Percentiles rank a stretch among this genome's conserved stretches.
Evolutionary conservation across 2,329 filamentous ascomycete genomes (phyloP).

Genomic region (Nigrospora osmanthi): DNA sequence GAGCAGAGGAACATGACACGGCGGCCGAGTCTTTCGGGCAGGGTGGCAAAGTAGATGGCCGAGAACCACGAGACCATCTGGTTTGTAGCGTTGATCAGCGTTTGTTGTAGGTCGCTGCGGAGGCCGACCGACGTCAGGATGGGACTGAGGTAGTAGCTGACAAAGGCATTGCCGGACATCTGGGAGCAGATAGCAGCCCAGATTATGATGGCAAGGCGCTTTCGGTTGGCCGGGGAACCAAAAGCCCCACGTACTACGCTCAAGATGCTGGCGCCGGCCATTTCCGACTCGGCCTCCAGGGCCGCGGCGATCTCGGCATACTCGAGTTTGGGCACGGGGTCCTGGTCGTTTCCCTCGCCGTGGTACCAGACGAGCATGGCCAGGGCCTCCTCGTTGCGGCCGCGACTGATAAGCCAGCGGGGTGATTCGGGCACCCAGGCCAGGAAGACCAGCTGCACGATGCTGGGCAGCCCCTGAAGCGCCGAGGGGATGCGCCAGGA

Average conservation of each 20-base stretch:
- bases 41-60: conserved; percentile 1
- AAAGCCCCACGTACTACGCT: no score
- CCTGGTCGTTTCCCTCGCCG: conserved; percentile 27
- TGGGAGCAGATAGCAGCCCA: conserved; percentile 23
- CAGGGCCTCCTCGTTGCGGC: conserved; percentile 29
- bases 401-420: conserved; percentile 32
- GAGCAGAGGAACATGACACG: conserved; percentile 14
- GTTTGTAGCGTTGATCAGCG: conserved; percentile 24
- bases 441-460: conserved; percentile 26
- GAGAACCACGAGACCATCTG: conserved; percentile 5
- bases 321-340: conserved; percentile 27
- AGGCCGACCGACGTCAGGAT: conserved; percentile 23
- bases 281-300: conserved; percentile 27
- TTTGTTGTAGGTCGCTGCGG: conserved; percentile 19
- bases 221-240: no score
- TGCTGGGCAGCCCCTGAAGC: conserved; percentile 6
- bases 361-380: conserved; percentile 30
- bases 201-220: no score
- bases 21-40: conserved; percentile 7
- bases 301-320: conserved; percentile 37
- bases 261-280: no score
- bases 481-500: not conserved
- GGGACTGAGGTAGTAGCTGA: conserved; percentile 26
- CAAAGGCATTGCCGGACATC: conserved; percentile 27
- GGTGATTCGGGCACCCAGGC: conserved; percentile 35